Base-by-base conservation (phyloP, 148 eudicot species). In the Dysphania ambrosioides region DNA sequence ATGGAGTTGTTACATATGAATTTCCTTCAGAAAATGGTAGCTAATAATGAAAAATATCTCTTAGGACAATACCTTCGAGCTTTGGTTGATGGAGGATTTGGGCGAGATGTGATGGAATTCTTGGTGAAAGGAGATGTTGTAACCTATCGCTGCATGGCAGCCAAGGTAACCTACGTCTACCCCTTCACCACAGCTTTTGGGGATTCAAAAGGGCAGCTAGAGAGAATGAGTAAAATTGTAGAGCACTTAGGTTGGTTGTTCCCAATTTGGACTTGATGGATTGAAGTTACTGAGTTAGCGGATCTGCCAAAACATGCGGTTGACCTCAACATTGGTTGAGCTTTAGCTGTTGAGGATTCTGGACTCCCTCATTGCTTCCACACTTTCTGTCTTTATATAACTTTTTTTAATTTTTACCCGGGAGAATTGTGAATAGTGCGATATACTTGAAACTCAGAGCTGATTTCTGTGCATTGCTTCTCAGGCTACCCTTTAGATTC, bases 151-250 rank as follows among this genome's bases (percentile, higher is more conserved):
- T 90, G 89, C 36, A 95, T 95, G 99, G 92, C 99, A 13, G 75
- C 89, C 77, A 90, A 92, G 81, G 99, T 95, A 11, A 95, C 90
- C 12, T 95, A 88, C 67, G 67, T 95, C 10, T 95, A 95, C 68
- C 99, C 99, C 16, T 95, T 95, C 82, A 95, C 97, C 34, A 95
- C 99, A 60, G 97, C 97, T 65, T 92, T 95, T 7, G 99, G 99
- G 29, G 96, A 95, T 83, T 90, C 99, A 36, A 95, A 92, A 73
- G 99, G 99, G 47, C 93, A 95, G 63, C 85, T 88, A 89, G 94
- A 89, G 79, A 92, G 99, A 80, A 69, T 90, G 87, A 87, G 79
- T 85, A 88, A 89, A 81, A 88, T 95, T 18, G 75, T 85, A 26
- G 86, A 86, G 4, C 86, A 87, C 40, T 79, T 92, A 42, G 97